phyloP scores from a whole-genome alignment of 1,284 basidiomycete genomes.

The Polyporus tsugae region DNA sequence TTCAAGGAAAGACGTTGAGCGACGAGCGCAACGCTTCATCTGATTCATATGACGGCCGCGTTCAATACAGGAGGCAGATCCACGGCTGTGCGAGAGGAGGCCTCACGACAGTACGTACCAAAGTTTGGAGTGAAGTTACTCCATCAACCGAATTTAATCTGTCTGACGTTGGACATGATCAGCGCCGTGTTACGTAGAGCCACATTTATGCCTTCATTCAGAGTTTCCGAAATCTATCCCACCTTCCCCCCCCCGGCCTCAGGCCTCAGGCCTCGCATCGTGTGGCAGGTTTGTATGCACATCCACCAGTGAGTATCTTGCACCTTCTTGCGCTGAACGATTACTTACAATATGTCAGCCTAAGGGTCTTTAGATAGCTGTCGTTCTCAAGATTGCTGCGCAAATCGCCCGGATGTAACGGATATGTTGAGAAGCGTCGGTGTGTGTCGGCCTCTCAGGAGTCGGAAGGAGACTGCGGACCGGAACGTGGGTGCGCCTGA shows the following conservation, averaged over 20 bases:
- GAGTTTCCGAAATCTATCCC: too few species aligned
- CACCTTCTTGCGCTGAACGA: background rate
- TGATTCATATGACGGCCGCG: background rate
- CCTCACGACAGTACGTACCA: background rate
- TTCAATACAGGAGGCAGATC: background rate
- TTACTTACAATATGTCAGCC: background rate
- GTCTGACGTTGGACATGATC: background rate
- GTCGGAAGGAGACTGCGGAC: background rate
- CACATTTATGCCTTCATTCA: constrained; percentile 6
- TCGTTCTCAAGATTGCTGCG: background rate
- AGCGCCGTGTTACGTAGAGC: constrained; percentile 1
- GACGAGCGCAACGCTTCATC: background rate
- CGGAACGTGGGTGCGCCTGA: background rate
- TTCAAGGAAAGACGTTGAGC: too few species aligned
- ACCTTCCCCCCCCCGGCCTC: too few species aligned
- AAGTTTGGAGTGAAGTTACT: background rate
- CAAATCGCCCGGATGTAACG: background rate
- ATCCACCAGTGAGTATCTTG: background rate
- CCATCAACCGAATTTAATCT: constrained; percentile 1
- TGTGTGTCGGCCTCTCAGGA: background rate
- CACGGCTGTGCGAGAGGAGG: background rate
- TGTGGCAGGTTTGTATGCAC: background rate
- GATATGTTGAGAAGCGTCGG: background rate
- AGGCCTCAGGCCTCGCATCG: background rate
- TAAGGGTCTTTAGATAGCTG: background rate